Conservation (phyloP, 257 asterid genomes). For the Nicotiana noctiflora region DNA sequence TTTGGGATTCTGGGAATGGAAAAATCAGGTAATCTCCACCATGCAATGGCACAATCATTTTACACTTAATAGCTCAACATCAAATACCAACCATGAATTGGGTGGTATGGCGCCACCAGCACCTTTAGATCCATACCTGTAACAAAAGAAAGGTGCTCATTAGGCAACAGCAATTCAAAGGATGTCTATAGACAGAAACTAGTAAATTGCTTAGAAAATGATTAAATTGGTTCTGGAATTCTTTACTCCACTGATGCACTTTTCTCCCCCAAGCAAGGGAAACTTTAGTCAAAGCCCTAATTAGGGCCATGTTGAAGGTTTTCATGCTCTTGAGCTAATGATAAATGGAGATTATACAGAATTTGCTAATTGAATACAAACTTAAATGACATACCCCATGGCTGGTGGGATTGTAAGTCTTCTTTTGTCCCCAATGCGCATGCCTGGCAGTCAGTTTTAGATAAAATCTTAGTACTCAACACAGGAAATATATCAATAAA, state of each 20-base stretch:
- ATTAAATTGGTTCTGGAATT: not conserved
- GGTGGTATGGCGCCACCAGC: conserved; percentile 58
- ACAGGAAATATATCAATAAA: conserved; percentile 4
- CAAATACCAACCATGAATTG: conserved; percentile 79
- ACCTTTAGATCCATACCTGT: conserved; percentile 82
- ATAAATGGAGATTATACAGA: not conserved
- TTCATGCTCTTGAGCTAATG: not conserved
- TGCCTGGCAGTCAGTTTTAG: conserved; percentile 46
- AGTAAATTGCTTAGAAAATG: not conserved
- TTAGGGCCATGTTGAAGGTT: not conserved
- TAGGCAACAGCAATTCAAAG: not conserved
- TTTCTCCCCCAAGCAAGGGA: not conserved
- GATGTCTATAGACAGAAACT: not conserved
- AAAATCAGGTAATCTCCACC: not conserved
- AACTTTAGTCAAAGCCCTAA: not conserved
- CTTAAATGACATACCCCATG: conserved; percentile 68
- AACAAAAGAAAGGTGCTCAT: conserved; percentile 7
- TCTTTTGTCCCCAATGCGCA: conserved; percentile 93
- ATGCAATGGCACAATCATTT: conserved; percentile 21
- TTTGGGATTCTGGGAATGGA: not conserved
- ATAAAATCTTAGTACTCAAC: not conserved
- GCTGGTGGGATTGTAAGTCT: conserved; percentile 91
- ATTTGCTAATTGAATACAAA: not conserved
- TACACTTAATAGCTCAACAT: conserved; percentile 74
- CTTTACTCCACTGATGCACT: not conserved